phyloP scores from a whole-genome alignment of 2,329 filamentous ascomycete species.

The Paramyrothecium sp. region DNA sequence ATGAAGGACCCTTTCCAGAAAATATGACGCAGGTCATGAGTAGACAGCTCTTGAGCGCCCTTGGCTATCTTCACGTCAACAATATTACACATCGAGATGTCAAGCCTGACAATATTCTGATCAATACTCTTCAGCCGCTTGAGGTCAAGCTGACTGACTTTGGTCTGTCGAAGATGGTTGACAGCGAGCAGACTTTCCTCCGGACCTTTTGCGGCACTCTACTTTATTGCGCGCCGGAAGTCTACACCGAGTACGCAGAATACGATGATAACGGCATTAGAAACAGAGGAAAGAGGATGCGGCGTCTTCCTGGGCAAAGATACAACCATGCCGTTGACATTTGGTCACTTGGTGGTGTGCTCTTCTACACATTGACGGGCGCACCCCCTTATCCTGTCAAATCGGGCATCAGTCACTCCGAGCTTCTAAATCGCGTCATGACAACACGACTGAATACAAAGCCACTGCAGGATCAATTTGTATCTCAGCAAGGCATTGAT shows the following conservation, averaged over 20 bases:
- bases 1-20: conserved; percentile 64
- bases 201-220: conserved; percentile 96
- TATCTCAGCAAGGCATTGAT: conserved; percentile 69
- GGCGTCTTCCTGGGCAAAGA: conserved; percentile 57
- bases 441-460: conserved; percentile 65
- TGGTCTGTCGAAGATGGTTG: conserved; percentile 90
- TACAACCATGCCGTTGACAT: conserved; percentile 94
- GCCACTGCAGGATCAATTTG: conserved; percentile 55
- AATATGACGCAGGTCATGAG: conserved; percentile 69
- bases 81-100: conserved; percentile 98
- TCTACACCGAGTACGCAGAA: conserved; percentile 73
- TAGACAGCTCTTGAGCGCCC: conserved; percentile 72
- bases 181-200: conserved; percentile 85
- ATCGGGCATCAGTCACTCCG: conserved; percentile 71
- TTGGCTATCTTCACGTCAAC: conserved; percentile 81
- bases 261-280: conserved; percentile 70
- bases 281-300: conserved; percentile 60
- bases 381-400: conserved; percentile 79
- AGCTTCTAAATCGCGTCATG: conserved; percentile 86
- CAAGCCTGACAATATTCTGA: conserved; percentile 96
- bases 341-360: conserved; percentile 91
- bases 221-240: conserved; percentile 93
- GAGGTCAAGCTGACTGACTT: conserved; percentile 94
- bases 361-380: conserved; percentile 82
- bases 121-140: conserved; percentile 70